Evolutionary conservation across 164 flowering plant genomes (phyloP).

Genomic region (Taxillus chinensis): DNA sequence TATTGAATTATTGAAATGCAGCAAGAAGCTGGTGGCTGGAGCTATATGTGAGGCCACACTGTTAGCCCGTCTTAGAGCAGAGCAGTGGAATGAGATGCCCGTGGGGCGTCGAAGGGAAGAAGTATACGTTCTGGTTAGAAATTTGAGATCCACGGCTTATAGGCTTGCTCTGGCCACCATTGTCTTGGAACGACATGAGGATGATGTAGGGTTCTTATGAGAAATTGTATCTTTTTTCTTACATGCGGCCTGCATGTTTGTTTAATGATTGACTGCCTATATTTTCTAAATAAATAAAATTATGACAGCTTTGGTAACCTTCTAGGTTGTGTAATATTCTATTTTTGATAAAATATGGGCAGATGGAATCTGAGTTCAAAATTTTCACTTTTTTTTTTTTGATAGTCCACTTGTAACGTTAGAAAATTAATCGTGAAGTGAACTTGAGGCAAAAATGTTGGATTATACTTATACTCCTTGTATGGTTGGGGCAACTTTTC

Average conservation of each 20-base stretch:
- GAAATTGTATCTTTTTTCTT: no score
- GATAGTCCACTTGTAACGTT: no score
- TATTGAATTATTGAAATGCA: conserved; percentile 21
- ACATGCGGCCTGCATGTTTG: no score
- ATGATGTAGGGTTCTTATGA: conserved; percentile 42
- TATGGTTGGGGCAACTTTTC: neutral
- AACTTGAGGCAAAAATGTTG: neutral
- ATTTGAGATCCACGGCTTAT: conserved; percentile 66
- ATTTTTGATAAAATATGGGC: no score
- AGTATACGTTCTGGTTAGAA: conserved; percentile 70
- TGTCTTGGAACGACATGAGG: conserved; percentile 52
- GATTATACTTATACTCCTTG: neutral
- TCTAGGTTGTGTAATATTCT: no score
- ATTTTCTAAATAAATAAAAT: no score
- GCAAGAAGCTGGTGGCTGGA: conserved; percentile 54
- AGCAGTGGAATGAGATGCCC: conserved; percentile 56
- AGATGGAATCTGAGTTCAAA: no score
- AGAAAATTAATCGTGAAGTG: no score
- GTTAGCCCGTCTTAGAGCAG: conserved; percentile 53
- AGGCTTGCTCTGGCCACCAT: conserved; percentile 70
- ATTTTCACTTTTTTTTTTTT: no score
- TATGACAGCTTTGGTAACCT: no score
- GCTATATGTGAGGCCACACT: conserved; percentile 56
- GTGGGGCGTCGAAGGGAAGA: conserved; percentile 35
- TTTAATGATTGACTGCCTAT: no score